Evolutionary conservation across 805 yeast genomes (phyloP).

Genomic region (Monosporozyma siamensis): DNA sequence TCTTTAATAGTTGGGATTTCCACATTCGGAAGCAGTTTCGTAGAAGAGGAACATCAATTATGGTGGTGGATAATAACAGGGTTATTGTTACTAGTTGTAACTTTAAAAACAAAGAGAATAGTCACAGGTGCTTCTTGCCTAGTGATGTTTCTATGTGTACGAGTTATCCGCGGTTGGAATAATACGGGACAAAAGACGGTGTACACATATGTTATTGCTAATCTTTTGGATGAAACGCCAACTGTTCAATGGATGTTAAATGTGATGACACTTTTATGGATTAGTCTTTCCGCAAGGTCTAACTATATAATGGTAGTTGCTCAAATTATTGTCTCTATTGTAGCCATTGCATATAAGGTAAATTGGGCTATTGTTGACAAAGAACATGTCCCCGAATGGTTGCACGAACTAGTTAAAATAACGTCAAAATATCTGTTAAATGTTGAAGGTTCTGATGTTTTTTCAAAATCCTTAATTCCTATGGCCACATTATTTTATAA

Average conservation of each 20-base stretch:
- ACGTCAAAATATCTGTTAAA: conserved; percentile 7
- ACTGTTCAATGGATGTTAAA: conserved; percentile 41
- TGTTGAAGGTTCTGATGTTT: conserved; percentile 16
- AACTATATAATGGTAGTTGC: conserved; percentile 30
- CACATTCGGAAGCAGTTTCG: conserved; percentile 77
- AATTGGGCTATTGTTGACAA: conserved; percentile 46
- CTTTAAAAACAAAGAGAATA: neutral
- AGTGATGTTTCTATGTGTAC: conserved; percentile 29
- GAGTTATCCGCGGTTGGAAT: conserved; percentile 75
- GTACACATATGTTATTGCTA: conserved; percentile 40
- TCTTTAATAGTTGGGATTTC: conserved; percentile 39
- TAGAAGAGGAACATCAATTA: conserved; percentile 92
- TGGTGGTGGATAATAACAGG: conserved; percentile 78
- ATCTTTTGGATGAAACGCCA: conserved; percentile 31
- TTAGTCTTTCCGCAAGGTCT: conserved; percentile 6
- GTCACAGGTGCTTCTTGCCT: conserved; percentile 9
- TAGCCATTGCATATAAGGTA: conserved; percentile 47
- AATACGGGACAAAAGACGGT: conserved; percentile 80
- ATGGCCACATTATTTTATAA: conserved; percentile 31
- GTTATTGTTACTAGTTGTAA: conserved; percentile 6
- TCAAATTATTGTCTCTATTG: conserved; percentile 36
- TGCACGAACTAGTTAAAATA: conserved; percentile 16
- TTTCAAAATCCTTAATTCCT: conserved; percentile 28
- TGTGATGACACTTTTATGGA: conserved; percentile 30
- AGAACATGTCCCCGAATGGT: conserved; percentile 38